These are phyloP conservation scores for Manihot esculenta DNA, from an alignment of 441 rosid species.

Conservation along the genomic window DNA sequence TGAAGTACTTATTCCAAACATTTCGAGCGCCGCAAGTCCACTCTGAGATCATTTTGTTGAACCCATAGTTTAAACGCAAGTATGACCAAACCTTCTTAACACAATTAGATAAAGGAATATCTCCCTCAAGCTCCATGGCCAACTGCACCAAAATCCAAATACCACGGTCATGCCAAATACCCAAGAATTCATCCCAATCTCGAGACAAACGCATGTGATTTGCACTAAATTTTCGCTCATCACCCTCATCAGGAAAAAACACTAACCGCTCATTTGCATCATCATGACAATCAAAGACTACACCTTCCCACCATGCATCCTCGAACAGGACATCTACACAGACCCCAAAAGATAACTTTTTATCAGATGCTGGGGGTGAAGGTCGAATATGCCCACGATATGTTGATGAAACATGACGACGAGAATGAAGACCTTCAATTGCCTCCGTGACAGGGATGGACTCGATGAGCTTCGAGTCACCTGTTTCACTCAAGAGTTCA, in stretches of 20 bases:
- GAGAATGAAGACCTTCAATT: conserved; percentile 39
- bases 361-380: conserved; percentile 12
- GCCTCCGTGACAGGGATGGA: conserved; percentile 38
- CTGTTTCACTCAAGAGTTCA: conserved; percentile 36
- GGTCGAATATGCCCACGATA: conserved; percentile 43
- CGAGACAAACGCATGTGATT: conserved; percentile 30
- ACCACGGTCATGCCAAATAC: conserved; percentile 37
- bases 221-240: conserved; percentile 31
- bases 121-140: conserved; percentile 32
- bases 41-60: conserved; percentile 42
- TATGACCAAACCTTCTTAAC: conserved; percentile 37
- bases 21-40: conserved; percentile 38
- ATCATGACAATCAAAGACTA: conserved; percentile 35
- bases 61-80: conserved; percentile 38
- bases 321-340: conserved; percentile 43
- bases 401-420: conserved; percentile 32
- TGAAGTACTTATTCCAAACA: conserved; percentile 39
- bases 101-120: conserved; percentile 27
- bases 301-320: conserved; percentile 58
- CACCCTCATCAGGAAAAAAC: conserved; percentile 47
- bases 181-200: conserved; percentile 43
- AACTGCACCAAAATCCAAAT: conserved; percentile 40
- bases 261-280: conserved; percentile 37
- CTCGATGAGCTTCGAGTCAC: conserved; percentile 35
- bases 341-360: conserved; percentile 33